Conservation (phyloP, 192 early-diverging fungal genomes). For the Coemansia sp. region DNA sequence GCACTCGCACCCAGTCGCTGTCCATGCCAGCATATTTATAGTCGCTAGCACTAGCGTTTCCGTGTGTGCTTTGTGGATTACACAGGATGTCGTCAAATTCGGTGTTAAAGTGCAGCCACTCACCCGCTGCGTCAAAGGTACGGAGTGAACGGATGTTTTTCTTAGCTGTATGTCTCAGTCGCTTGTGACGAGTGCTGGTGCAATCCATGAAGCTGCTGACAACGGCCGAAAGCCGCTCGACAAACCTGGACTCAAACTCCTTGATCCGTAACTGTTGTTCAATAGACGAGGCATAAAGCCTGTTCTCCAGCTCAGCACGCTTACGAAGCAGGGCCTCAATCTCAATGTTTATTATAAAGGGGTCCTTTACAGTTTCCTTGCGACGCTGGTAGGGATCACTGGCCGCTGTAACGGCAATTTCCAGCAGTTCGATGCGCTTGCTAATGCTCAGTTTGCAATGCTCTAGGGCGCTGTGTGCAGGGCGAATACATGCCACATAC, state of each 20-base stretch:
- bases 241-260: slow-evolving; percentile 34
- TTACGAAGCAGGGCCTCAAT: slow-evolving; percentile 45
- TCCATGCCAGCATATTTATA: slow-evolving; percentile 16
- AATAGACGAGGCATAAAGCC: slow-evolving; percentile 8
- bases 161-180: slow-evolving; percentile 28
- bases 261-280: slow-evolving; percentile 28
- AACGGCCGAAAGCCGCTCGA: slow-evolving; percentile 15
- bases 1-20: slow-evolving; percentile 41
- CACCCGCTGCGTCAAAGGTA: slow-evolving; percentile 20
- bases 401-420: slow-evolving; percentile 18
- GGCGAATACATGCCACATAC: slow-evolving; percentile 24
- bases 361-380: slow-evolving; percentile 36
- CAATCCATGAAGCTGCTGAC: slow-evolving; percentile 23
- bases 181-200: slow-evolving; percentile 24
- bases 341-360: slow-evolving; percentile 50
- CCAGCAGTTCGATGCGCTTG: slow-evolving; percentile 23
- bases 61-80: slow-evolving; percentile 13
- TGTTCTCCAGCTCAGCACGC: slow-evolving; percentile 29
- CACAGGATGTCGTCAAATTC: slow-evolving; percentile 15
- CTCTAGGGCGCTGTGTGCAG: slow-evolving; percentile 21
- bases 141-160: slow-evolving; percentile 17
- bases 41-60: slow-evolving; percentile 13
- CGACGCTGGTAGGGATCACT: background rate
- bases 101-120: slow-evolving; percentile 32
- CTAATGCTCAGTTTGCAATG: slow-evolving; percentile 18